phyloP scores from a whole-genome alignment of 2,329 filamentous ascomycete genomes.

The Scedosporium apiospermum region DNA sequence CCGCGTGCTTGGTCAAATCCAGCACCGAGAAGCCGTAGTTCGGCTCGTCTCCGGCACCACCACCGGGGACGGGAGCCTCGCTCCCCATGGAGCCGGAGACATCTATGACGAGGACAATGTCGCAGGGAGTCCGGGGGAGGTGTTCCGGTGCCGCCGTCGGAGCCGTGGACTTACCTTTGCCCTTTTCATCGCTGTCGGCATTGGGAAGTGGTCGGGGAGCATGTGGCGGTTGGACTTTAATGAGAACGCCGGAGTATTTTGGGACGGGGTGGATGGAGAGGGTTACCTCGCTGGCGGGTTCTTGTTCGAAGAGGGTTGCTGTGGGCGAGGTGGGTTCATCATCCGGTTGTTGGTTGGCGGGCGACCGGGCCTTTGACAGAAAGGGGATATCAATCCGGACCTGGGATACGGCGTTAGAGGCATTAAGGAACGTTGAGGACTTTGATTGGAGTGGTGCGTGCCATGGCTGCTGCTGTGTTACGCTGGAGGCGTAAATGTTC shows the following conservation, averaged over 20 bases:
- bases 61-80: conserved; percentile 35
- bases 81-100: conserved; percentile 47
- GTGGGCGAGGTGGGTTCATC: background rate
- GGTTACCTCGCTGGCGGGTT: conserved; percentile 6
- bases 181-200: background rate
- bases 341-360: background rate
- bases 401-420: background rate
- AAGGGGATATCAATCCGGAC: background rate
- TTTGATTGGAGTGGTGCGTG: too few relatives aligned
- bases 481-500: too few relatives aligned
- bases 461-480: too few relatives aligned
- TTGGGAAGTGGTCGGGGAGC: conserved; percentile 17
- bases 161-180: background rate
- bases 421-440: too few relatives aligned
- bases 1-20: conserved; percentile 51
- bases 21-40: conserved; percentile 42
- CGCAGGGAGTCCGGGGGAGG: conserved; percentile 37
- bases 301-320: background rate
- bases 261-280: conserved; percentile 30
- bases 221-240: conserved; percentile 35
- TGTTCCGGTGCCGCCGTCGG: background rate
- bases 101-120: conserved; percentile 54
- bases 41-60: conserved; percentile 28
- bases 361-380: background rate
- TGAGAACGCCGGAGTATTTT: conserved; percentile 28